Base-by-base conservation (phyloP, 495 filamentous ascomycete species). In the Talaromyces stipitatus region DNA sequence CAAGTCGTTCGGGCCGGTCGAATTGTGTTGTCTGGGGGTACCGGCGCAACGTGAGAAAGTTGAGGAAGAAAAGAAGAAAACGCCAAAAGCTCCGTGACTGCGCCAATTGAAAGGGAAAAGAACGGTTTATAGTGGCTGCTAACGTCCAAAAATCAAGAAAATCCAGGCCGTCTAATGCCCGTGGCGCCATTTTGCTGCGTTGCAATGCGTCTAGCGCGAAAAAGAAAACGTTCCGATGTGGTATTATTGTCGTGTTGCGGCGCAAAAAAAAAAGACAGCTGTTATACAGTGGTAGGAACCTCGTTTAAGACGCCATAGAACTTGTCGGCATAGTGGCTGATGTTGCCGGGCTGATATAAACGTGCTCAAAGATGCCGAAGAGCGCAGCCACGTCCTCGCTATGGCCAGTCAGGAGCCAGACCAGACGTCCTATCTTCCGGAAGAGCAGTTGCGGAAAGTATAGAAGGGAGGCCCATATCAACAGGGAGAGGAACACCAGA, bases 361-460 rank as follows among this genome's bases (percentile, higher is more conserved):
- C 20, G 22, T 22, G 20, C n/a, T 71, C 70, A 47, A 73, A 58
- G 20, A 70, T 67, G 1, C 66, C 66, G 56, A 71, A 30, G 12
- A 61, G 63, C 22, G 67, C 62, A 43, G 62, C 61, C 48, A 71
- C 66, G 47, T 69, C 65, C 46, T 66, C 62, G 52, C 59, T 72
- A 26, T 73, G 69, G 28, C 73, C 73, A 1, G 73, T 76, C 61
- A 76, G 58, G 54, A 76, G 55, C 73, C 73, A 76, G 16, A 68
- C 60, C 14, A 74, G 60, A 20, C 69, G 66, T 38, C 52, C 63
- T 18, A 72, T 50, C 60, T 73, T 76, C 38, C 68, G 60, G 58
- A 69, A 76, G 12, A 76, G 67, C 14, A 76, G 54, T 0, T 65
- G 56, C 4, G 73, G 73, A 60, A 74, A 73, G 58, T 74, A 76